phyloP scores from a whole-genome alignment of 2,329 filamentous ascomycete genomes.

The Penicillium sclerotigenum region DNA sequence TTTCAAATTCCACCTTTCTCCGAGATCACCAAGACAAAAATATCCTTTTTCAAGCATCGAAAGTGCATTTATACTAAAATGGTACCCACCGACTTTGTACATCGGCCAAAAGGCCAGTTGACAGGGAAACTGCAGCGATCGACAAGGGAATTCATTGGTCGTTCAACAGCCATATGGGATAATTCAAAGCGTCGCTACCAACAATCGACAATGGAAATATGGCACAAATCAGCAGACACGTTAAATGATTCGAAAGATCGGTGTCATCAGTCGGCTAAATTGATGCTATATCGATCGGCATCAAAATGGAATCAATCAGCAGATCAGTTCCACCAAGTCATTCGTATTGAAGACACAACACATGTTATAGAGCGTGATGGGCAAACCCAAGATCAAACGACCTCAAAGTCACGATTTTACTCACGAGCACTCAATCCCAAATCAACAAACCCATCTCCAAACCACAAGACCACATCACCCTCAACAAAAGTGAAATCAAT shows the following conservation, averaged over 20 bases:
- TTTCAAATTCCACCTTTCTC: background rate
- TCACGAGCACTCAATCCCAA: background rate
- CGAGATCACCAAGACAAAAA: background rate
- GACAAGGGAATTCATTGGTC: conserved; percentile 10
- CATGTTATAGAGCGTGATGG: background rate
- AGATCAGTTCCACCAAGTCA: conserved; percentile 6
- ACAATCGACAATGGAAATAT: conserved; percentile 12
- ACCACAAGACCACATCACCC: background rate
- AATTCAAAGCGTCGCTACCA: conserved; percentile 13
- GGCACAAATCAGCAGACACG: conserved; percentile 14
- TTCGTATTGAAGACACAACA: background rate
- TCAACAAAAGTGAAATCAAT: background rate
- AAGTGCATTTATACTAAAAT: conserved; percentile 1
- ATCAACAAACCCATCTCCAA: background rate
- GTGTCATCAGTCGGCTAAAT: conserved; percentile 11
- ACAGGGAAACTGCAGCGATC: conserved; percentile 15
- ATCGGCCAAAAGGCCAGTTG: conserved; percentile 4
- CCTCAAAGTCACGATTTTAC: conserved; percentile 1
- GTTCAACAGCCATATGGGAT: conserved; percentile 8
- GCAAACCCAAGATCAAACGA: background rate
- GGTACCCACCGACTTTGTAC: conserved; percentile 1
- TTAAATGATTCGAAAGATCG: conserved; percentile 9
- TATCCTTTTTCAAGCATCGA: background rate
- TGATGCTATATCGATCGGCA: conserved; percentile 6
- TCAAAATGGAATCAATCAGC: conserved; percentile 12